Evolutionary conservation across 1,284 basidiomycete genomes (phyloP).

Genomic region (Somion occarium): DNA sequence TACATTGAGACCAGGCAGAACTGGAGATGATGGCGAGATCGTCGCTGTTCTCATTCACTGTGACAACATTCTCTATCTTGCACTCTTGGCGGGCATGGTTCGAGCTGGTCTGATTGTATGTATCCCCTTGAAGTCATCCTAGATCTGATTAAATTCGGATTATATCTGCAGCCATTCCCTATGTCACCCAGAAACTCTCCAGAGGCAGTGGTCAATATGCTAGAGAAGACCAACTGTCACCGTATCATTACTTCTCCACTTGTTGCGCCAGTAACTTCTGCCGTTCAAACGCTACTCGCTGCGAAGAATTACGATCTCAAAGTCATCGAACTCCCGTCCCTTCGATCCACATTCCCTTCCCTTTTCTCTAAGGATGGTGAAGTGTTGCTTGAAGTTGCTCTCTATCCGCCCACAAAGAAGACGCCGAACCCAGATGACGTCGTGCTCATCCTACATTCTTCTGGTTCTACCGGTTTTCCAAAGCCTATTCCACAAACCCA

Average conservation of each 20-base stretch:
- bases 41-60: constrained; percentile 27
- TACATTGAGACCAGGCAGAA: constrained; percentile 21
- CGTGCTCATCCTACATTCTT: constrained; percentile 19
- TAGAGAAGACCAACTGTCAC: constrained; percentile 10
- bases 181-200: constrained; percentile 13
- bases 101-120: constrained; percentile 25
- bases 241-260: constrained; percentile 7
- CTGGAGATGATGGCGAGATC: constrained; percentile 21
- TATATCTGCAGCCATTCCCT: constrained; percentile 25
- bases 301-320: background rate
- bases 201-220: constrained; percentile 7
- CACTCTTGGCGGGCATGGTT: constrained; percentile 25
- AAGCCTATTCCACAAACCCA: constrained; percentile 15
- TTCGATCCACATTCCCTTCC: constrained; percentile 10
- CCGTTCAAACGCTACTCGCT: constrained; percentile 3
- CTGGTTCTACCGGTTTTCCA: constrained; percentile 19
- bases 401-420: constrained; percentile 7
- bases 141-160: background rate
- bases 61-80: constrained; percentile 29
- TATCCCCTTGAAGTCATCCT: background rate
- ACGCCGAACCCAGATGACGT: constrained; percentile 3
- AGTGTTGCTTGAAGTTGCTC: background rate
- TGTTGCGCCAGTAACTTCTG: constrained; percentile 4
- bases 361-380: background rate
- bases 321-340: constrained; percentile 5